These are phyloP conservation scores for Penicillium coffeae DNA, from an alignment of 495 filamentous ascomycete genomes.

Conservation along the genomic window DNA sequence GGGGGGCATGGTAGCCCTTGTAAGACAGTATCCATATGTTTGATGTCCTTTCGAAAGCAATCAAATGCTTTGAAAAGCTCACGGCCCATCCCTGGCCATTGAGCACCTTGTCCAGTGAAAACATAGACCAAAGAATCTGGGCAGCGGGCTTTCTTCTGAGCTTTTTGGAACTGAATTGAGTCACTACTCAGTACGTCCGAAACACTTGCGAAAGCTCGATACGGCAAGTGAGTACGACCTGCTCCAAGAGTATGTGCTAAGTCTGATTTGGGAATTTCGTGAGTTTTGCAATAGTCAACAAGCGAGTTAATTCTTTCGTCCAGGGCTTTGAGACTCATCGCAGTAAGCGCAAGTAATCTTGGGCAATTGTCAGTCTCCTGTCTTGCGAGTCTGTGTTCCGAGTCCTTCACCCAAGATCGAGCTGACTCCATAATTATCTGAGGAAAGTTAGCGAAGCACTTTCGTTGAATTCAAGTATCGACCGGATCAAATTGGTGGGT, in stretches of 20 bases:
- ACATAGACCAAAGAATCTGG: constrained; percentile 52
- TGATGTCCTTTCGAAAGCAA: constrained; percentile 21
- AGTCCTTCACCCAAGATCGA: too few species aligned
- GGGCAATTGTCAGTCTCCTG: background rate
- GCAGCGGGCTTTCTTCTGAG: background rate
- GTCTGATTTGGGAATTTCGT: background rate
- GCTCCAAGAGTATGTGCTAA: constrained; percentile 13
- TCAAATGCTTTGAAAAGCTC: constrained; percentile 24
- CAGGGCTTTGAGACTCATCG: background rate
- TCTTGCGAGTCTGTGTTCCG: too few species aligned
- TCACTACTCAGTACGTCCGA: too few species aligned
- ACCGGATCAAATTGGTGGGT: too few species aligned
- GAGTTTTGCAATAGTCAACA: background rate
- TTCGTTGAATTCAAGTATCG: too few species aligned
- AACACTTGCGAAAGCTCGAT: constrained; percentile 8
- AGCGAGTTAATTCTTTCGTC: background rate
- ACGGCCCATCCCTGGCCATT: constrained; percentile 45
- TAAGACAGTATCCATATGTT: constrained; percentile 2
- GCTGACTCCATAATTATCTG: too few species aligned
- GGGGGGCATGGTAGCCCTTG: background rate
- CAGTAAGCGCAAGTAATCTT: background rate
- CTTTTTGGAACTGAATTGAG: background rate
- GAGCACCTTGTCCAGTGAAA: constrained; percentile 69
- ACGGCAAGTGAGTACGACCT: constrained; percentile 7
- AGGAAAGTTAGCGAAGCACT: too few species aligned